Evolutionary conservation across 257 asterid genomes (phyloP).

Genomic region (Solanum dulcamara): DNA sequence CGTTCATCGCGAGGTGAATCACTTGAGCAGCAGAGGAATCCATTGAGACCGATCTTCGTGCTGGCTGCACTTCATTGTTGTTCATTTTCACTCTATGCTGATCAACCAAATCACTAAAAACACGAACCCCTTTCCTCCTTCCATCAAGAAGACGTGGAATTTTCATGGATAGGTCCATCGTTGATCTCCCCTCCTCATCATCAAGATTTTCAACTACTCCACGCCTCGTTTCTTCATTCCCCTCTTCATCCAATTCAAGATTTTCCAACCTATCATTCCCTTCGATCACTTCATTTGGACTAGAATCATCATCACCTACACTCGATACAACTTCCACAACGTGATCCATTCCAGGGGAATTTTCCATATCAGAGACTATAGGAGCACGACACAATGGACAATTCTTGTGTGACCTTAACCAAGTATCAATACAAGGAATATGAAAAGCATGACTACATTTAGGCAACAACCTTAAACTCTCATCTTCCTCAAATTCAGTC

Average conservation of each 20-base stretch:
- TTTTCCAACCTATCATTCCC: background rate
- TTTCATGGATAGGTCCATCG: background rate
- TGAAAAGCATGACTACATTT: slow-evolving; percentile 88
- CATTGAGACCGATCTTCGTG: slow-evolving; percentile 54
- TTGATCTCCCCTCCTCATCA: background rate
- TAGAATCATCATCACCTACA: background rate
- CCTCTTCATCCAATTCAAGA: background rate
- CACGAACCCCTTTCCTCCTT: slow-evolving; percentile 11
- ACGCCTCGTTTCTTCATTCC: background rate
- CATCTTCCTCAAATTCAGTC: slow-evolving; percentile 58
- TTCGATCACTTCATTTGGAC: background rate
- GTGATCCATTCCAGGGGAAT: background rate
- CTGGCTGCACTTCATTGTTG: slow-evolving; percentile 15
- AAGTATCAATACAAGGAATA: slow-evolving; percentile 54
- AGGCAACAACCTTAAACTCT: slow-evolving; percentile 61
- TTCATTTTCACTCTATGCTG: slow-evolving; percentile 10
- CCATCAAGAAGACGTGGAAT: background rate
- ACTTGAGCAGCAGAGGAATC: slow-evolving; percentile 28
- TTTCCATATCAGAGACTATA: background rate
- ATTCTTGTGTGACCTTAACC: slow-evolving; percentile 65
- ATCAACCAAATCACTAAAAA: slow-evolving; percentile 34
- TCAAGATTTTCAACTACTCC: slow-evolving; percentile 1
- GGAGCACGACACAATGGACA: slow-evolving; percentile 86
- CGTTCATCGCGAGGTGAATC: slow-evolving; percentile 1
- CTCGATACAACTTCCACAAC: background rate